A percentile compares a stretch with the other conserved stretches of the same genome.
Conservation (phyloP, 202 grass and related monocot genomes). For the Bolboschoenoplectus hybrid region DNA sequence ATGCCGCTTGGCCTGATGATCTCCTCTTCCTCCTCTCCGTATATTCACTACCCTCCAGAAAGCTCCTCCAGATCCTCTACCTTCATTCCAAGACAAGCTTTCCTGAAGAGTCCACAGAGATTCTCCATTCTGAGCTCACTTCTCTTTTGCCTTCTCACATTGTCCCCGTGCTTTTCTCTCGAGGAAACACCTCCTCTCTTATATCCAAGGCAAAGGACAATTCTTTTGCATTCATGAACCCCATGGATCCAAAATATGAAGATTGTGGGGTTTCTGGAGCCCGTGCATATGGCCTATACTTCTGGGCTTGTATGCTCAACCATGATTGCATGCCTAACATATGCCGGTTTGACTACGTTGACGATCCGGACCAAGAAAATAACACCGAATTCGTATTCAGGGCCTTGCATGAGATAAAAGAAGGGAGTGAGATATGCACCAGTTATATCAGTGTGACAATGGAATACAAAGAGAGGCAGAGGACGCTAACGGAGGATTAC, state of each 20-base stretch:
- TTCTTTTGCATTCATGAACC: conserved; percentile 63
- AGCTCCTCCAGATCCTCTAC: conserved; percentile 45
- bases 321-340: conserved; percentile 85
- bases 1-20: conserved; percentile 24
- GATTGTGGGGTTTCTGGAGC: conserved; percentile 28
- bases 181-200: conserved; percentile 54
- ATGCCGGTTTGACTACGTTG: conserved; percentile 71
- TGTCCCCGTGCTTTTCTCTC: conserved; percentile 51
- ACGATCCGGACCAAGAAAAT: conserved; percentile 41
- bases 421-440: conserved; percentile 70
- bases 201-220: conserved; percentile 70
- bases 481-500: conserved; percentile 63
- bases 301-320: conserved; percentile 59
- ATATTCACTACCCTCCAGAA: conserved; percentile 52
- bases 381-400: conserved; percentile 70
- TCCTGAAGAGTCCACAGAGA: conserved; percentile 9
- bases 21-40: conserved; percentile 68
- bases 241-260: neutral
- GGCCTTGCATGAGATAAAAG: conserved; percentile 62
- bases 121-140: conserved; percentile 52
- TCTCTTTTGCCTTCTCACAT: conserved; percentile 40
- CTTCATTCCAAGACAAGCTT: conserved; percentile 42
- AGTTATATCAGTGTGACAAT: conserved; percentile 77
- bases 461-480: conserved; percentile 57
- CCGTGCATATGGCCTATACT: conserved; percentile 69